A percentile compares a stretch with the other conserved stretches of the same genome.
These are phyloP conservation scores for Tilletia indica DNA, from an alignment of 1,284 basidiomycete species.

Conservation along the genomic window DNA sequence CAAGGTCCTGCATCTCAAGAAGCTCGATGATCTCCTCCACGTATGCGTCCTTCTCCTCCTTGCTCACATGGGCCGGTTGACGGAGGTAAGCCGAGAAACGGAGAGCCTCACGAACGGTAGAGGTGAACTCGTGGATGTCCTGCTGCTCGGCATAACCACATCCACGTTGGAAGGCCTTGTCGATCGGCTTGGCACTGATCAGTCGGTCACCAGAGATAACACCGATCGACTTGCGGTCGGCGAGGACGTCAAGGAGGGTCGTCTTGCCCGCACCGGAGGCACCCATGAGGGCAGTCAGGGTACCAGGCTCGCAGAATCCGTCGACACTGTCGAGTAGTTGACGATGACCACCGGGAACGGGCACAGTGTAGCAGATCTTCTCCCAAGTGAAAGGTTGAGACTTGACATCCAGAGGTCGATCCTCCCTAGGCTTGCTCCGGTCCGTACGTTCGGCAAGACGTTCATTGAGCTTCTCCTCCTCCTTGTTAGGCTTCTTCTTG, in stretches of 20 bases:
- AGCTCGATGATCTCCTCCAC: constrained; percentile 76
- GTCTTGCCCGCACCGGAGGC: constrained; percentile 70
- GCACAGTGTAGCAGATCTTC: constrained; percentile 57
- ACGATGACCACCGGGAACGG: constrained; percentile 63
- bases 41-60: constrained; percentile 74
- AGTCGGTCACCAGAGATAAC: constrained; percentile 74
- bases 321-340: constrained; percentile 73
- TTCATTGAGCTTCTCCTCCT: constrained; percentile 38
- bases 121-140: constrained; percentile 78
- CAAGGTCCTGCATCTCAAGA: constrained; percentile 71
- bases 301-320: constrained; percentile 76
- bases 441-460: constrained; percentile 35
- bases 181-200: constrained; percentile 72
- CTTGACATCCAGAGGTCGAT: constrained; percentile 26
- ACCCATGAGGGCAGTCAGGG: constrained; percentile 71
- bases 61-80: constrained; percentile 69
- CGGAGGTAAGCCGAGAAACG: constrained; percentile 77
- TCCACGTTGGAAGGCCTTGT: constrained; percentile 70
- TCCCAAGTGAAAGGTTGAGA: constrained; percentile 58
- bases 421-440: constrained; percentile 24
- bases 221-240: constrained; percentile 74
- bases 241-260: constrained; percentile 73
- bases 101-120: constrained; percentile 79
- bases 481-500: constrained; percentile 39
- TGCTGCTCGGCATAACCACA: constrained; percentile 72